These are phyloP conservation scores for Clavaria fumosa DNA, from an alignment of 768 basidiomycete species.

Conservation along the genomic window DNA sequence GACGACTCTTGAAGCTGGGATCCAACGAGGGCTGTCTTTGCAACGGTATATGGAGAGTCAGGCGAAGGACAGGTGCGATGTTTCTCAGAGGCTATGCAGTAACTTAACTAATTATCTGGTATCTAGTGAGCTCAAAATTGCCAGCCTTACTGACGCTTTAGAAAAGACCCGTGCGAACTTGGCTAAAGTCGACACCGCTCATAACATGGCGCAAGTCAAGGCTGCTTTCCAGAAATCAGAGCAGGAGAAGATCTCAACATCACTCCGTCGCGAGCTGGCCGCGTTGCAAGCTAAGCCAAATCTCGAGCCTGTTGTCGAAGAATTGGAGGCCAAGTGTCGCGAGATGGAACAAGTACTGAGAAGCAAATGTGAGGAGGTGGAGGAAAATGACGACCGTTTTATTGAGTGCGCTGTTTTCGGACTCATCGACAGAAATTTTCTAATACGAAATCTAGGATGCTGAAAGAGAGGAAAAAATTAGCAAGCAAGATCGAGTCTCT, in stretches of 20 bases:
- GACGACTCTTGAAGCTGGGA: slow-evolving; percentile 46
- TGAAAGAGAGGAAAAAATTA: slow-evolving; percentile 73
- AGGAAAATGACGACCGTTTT: slow-evolving; percentile 70
- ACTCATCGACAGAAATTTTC: slow-evolving; percentile 4
- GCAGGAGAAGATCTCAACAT: slow-evolving; percentile 45
- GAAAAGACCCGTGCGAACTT: slow-evolving; percentile 29
- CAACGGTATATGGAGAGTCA: slow-evolving; percentile 49
- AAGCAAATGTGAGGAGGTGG: slow-evolving; percentile 61
- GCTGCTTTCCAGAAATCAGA: slow-evolving; percentile 49
- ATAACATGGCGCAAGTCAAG: slow-evolving; percentile 49
- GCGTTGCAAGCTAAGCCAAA: slow-evolving; percentile 37
- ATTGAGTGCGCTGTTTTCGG: slow-evolving; percentile 42
- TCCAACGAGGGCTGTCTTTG: slow-evolving; percentile 47
- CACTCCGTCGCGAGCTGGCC: slow-evolving; percentile 42
- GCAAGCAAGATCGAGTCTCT: slow-evolving; percentile 52
- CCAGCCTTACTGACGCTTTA: slow-evolving; percentile 24
- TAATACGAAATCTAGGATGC: slow-evolving; percentile 30
- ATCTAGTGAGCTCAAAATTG: slow-evolving; percentile 32
- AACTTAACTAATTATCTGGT: neutral
- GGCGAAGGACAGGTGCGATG: slow-evolving; percentile 40
- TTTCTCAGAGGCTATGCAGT: neutral
- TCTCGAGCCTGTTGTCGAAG: slow-evolving; percentile 36
- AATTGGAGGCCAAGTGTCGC: slow-evolving; percentile 52
- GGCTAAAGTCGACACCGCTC: slow-evolving; percentile 38
- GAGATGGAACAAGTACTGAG: slow-evolving; percentile 65